These are phyloP conservation scores for Penicillium rolfsii DNA, from an alignment of 2,329 filamentous ascomycete genomes.

Conservation along the genomic window DNA sequence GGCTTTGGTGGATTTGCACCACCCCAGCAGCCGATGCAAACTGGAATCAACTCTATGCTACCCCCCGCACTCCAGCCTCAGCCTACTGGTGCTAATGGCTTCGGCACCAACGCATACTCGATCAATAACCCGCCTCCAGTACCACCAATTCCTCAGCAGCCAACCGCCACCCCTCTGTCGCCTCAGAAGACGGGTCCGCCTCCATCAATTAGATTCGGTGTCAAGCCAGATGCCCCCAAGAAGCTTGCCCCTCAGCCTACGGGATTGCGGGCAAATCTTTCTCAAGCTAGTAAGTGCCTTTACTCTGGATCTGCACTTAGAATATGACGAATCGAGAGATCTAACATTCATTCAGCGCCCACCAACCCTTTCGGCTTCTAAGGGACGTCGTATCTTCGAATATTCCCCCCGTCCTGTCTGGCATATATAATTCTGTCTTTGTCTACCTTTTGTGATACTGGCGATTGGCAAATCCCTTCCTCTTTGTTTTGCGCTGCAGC, in stretches of 20 bases:
- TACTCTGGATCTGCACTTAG: neutral
- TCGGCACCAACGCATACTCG: constrained; percentile 50
- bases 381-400: neutral
- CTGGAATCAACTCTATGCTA: constrained; percentile 57
- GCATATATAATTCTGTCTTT: constrained; percentile 35
- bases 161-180: constrained; percentile 64
- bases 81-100: constrained; percentile 55
- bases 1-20: constrained; percentile 54
- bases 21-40: constrained; percentile 54
- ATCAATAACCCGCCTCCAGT: constrained; percentile 57
- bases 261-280: constrained; percentile 84
- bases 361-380: constrained; percentile 73
- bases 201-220: constrained; percentile 86
- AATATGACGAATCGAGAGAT: neutral
- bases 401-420: constrained; percentile 9
- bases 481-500: constrained; percentile 6
- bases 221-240: constrained; percentile 68
- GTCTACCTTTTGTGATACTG: constrained; percentile 2
- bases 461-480: neutral
- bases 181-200: constrained; percentile 84
- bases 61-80: constrained; percentile 57
- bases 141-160: constrained; percentile 62
- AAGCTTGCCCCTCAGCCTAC: constrained; percentile 85
- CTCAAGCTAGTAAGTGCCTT: constrained; percentile 86
- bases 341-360: constrained; percentile 55